Conservation (phyloP, 2,329 filamentous ascomycete genomes). For the Colletotrichum trifolii region DNA sequence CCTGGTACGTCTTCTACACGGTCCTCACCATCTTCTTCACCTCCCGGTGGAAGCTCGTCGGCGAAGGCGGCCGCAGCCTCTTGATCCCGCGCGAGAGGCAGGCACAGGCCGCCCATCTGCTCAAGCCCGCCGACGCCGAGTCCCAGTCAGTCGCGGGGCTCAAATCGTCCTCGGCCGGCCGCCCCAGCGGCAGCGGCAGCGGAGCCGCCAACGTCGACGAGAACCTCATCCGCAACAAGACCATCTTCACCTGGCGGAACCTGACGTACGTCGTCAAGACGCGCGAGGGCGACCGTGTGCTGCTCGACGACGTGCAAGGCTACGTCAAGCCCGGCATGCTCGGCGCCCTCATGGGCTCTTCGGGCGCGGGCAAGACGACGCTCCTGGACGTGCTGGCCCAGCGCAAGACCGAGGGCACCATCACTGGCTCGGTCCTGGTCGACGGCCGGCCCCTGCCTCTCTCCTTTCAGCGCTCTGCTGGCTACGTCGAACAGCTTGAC, state of each 20-base stretch:
- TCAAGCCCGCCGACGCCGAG: no score
- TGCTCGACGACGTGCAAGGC: slow-evolving; percentile 74
- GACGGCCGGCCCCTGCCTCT: slow-evolving; percentile 19
- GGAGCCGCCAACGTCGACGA: neutral
- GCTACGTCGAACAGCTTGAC: slow-evolving; percentile 42
- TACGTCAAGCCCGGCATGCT: slow-evolving; percentile 77
- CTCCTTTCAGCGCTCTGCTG: slow-evolving; percentile 21
- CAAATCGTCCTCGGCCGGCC: neutral
- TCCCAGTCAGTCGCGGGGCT: no score
- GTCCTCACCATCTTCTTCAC: slow-evolving; percentile 6
- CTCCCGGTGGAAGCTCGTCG: slow-evolving; percentile 1
- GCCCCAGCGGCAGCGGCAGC: neutral
- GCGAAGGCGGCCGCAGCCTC: slow-evolving; percentile 9
- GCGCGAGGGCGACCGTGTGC: slow-evolving; percentile 59
- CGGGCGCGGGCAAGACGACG: slow-evolving; percentile 43
- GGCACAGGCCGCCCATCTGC: no score
- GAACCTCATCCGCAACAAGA: neutral
- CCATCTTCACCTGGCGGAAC: slow-evolving; percentile 28
- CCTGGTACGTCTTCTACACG: slow-evolving; percentile 30
- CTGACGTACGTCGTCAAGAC: slow-evolving; percentile 23
- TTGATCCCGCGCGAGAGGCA: neutral
- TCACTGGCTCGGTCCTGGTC: slow-evolving; percentile 39
- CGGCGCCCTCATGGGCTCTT: slow-evolving; percentile 68
- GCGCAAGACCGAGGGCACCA: slow-evolving; percentile 54
- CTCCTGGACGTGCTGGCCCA: slow-evolving; percentile 76